Evolutionary conservation across 2,329 filamentous ascomycete genomes (phyloP).

Genomic region (Cytospora piceicola): DNA sequence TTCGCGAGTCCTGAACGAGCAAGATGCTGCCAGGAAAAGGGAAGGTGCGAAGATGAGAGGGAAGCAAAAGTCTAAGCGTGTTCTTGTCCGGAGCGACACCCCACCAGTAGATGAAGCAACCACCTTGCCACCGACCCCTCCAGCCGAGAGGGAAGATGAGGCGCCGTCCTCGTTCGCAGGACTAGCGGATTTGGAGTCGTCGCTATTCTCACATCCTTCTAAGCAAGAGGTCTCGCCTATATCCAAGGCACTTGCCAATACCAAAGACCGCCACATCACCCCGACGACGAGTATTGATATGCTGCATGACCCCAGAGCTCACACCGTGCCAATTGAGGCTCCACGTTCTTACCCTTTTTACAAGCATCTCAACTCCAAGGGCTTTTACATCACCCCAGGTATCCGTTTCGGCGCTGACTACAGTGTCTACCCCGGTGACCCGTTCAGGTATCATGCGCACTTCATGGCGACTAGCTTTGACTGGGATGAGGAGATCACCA

Average conservation of each 20-base stretch:
- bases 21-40: constrained; percentile 40
- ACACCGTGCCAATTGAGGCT: constrained; percentile 32
- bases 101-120: constrained; percentile 11
- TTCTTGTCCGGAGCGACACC: constrained; percentile 2
- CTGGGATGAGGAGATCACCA: constrained; percentile 86
- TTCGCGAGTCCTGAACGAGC: constrained; percentile 46
- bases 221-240: not conserved
- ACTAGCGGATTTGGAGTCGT: constrained; percentile 7
- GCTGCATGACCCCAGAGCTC: constrained; percentile 32
- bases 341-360: constrained; percentile 74
- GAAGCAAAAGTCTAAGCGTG: constrained; percentile 31
- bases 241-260: constrained; percentile 28
- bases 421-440: constrained; percentile 93
- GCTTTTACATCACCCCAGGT: constrained; percentile 89
- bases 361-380: constrained; percentile 74
- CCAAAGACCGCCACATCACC: constrained; percentile 47
- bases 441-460: constrained; percentile 92
- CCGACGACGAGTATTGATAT: constrained; percentile 44
- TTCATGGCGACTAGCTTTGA: constrained; percentile 82
- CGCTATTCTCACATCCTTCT: constrained; percentile 14
- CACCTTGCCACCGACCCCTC: constrained; percentile 1
- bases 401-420: constrained; percentile 94
- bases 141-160: constrained; percentile 1
- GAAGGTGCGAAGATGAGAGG: constrained; percentile 36
- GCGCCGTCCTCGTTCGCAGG: not conserved